Conservation (phyloP, 2,329 filamentous ascomycete genomes). For the Rhynchosporium secalis region DNA sequence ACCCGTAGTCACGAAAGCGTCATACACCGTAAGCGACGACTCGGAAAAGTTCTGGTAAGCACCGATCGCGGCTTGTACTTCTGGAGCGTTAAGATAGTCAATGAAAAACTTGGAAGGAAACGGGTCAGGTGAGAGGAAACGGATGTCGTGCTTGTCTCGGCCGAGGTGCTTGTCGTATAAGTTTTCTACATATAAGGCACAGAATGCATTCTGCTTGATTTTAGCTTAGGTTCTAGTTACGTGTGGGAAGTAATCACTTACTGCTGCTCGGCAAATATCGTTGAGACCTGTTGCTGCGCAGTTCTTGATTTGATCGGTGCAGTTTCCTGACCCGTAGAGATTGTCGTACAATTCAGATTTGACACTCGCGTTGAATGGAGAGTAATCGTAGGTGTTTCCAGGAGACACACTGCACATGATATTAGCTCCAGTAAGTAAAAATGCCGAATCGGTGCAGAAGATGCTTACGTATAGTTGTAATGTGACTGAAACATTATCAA, state of each 20-base stretch:
- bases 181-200: conserved; percentile 52
- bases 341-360: conserved; percentile 57
- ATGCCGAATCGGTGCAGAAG: background rate
- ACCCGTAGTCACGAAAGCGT: conserved; percentile 49
- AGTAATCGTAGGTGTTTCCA: conserved; percentile 57
- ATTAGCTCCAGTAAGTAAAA: background rate
- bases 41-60: conserved; percentile 59
- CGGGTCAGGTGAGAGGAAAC: conserved; percentile 54
- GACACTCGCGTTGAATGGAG: conserved; percentile 51
- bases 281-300: conserved; percentile 55
- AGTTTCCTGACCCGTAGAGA: conserved; percentile 61
- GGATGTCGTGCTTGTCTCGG: conserved; percentile 61
- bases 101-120: conserved; percentile 57
- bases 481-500: conserved; percentile 56
- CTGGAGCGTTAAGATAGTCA: conserved; percentile 57
- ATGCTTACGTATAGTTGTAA: conserved; percentile 52
- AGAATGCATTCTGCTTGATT: conserved; percentile 51
- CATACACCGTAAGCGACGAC: conserved; percentile 45
- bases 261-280: conserved; percentile 51
- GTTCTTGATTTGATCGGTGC: conserved; percentile 55
- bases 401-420: conserved; percentile 38
- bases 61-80: conserved; percentile 58
- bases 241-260: background rate
- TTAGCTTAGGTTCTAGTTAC: background rate
- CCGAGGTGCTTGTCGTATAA: conserved; percentile 52